phyloP scores from a whole-genome alignment of 768 basidiomycete genomes.

The Hysterangium stoloniferum region DNA sequence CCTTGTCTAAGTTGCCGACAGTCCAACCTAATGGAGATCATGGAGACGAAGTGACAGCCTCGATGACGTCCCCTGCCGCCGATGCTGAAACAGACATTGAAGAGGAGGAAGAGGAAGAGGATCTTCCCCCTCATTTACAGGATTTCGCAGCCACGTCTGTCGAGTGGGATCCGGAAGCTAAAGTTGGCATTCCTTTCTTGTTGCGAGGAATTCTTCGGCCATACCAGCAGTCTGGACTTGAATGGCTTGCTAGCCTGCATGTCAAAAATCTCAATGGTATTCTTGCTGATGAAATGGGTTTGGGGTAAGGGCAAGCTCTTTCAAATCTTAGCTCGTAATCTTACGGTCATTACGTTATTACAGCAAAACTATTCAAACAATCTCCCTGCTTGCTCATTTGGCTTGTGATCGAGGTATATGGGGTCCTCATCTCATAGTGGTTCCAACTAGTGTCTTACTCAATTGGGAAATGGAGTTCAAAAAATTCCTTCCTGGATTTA shows the following conservation, averaged over 20 bases:
- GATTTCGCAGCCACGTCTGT: constrained; percentile 67
- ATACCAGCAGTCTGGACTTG: constrained; percentile 88
- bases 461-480: constrained; percentile 99
- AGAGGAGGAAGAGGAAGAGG: constrained; percentile 13
- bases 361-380: constrained; percentile 96
- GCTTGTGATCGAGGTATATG: constrained; percentile 86
- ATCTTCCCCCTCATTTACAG: constrained; percentile 41
- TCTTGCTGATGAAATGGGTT: constrained; percentile 89
- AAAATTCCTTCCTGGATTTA: constrained; percentile 88
- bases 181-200: constrained; percentile 59
- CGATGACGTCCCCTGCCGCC: no score
- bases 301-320: constrained; percentile 77
- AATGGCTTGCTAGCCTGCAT: constrained; percentile 90
- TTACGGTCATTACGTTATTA: constrained; percentile 19
- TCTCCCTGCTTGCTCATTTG: constrained; percentile 86
- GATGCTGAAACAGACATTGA: constrained; percentile 13
- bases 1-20: background rate
- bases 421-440: constrained; percentile 83
- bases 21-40: background rate
- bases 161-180: constrained; percentile 52
- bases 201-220: constrained; percentile 84
- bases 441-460: constrained; percentile 86
- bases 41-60: background rate
- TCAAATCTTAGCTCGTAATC: constrained; percentile 25
- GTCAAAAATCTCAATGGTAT: constrained; percentile 75